A percentile compares a stretch with the other conserved stretches of the same genome.
Conservation (phyloP, 306 rosid genomes). For the Glycine tomentella region DNA sequence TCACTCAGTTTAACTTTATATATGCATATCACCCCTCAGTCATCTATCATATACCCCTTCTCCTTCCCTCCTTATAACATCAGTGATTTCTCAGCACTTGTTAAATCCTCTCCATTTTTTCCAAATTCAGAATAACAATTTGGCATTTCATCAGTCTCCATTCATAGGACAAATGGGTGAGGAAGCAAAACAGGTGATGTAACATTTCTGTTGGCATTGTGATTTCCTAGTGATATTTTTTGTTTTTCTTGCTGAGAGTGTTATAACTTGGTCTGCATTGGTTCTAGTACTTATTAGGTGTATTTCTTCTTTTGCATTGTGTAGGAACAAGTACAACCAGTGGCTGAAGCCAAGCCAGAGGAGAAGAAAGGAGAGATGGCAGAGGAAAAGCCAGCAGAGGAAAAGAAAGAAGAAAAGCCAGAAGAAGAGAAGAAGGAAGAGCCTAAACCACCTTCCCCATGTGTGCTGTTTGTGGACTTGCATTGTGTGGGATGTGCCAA, state of each 20-base stretch:
- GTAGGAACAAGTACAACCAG: constrained; percentile 57
- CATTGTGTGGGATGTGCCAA: constrained; percentile 94
- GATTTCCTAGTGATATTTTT: constrained; percentile 22
- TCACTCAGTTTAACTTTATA: constrained; percentile 58
- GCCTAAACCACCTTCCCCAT: constrained; percentile 76
- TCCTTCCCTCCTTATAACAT: constrained; percentile 51
- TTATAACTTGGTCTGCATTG: not conserved
- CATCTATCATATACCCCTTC: constrained; percentile 43
- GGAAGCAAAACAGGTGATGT: constrained; percentile 71
- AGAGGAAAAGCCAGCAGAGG: constrained; percentile 46
- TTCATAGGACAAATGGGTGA: constrained; percentile 67
- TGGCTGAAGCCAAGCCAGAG: constrained; percentile 58
- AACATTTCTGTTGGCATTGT: constrained; percentile 35
- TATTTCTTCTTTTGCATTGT: not conserved
- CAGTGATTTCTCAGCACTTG: constrained; percentile 24
- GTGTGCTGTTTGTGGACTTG: constrained; percentile 81
- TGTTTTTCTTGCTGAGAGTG: not conserved
- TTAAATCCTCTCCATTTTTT: constrained; percentile 14
- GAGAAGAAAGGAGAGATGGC: constrained; percentile 51
- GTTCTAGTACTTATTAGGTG: not conserved
- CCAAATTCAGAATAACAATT: constrained; percentile 36
- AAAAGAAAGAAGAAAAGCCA: constrained; percentile 44
- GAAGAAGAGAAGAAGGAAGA: constrained; percentile 70
- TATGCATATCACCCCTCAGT: constrained; percentile 46
- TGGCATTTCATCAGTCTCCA: constrained; percentile 27